Evolutionary conservation across 1,284 basidiomycete genomes (phyloP).

Genomic region (Pseudozyma sp.): DNA sequence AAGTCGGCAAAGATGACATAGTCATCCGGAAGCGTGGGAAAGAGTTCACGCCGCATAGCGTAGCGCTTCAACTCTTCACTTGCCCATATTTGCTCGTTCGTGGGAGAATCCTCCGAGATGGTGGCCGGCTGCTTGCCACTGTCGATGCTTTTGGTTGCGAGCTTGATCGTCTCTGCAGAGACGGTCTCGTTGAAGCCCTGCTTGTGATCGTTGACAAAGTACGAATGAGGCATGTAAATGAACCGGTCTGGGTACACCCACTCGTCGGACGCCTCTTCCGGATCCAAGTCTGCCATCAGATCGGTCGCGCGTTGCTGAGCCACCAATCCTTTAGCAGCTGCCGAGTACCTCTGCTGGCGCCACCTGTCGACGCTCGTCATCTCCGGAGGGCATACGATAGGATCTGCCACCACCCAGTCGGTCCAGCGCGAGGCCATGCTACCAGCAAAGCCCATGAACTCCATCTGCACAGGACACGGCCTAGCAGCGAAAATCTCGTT

Average conservation of each 20-base stretch:
- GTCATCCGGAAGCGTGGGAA: constrained; percentile 70
- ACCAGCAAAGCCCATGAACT: constrained; percentile 72
- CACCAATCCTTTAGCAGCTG: constrained; percentile 29
- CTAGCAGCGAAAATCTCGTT: constrained; percentile 77
- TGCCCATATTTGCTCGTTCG: constrained; percentile 70
- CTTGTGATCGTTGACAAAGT: constrained; percentile 76
- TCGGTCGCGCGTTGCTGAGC: constrained; percentile 60
- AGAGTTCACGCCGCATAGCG: constrained; percentile 71
- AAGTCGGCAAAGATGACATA: constrained; percentile 76
- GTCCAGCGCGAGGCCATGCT: constrained; percentile 75
- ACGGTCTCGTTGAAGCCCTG: constrained; percentile 71
- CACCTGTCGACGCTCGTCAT: constrained; percentile 71
- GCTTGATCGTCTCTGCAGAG: constrained; percentile 14
- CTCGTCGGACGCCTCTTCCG: constrained; percentile 71
- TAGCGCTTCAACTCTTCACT: constrained; percentile 72
- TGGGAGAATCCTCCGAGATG: constrained; percentile 1
- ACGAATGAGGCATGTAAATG: constrained; percentile 73
- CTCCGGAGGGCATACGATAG: constrained; percentile 73
- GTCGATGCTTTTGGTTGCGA: constrained; percentile 6
- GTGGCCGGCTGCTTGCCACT: not conserved
- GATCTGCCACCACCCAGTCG: constrained; percentile 75
- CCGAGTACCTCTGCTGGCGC: constrained; percentile 51
- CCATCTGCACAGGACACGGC: constrained; percentile 75
- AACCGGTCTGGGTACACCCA: constrained; percentile 73
- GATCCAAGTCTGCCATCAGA: constrained; percentile 73